Evolutionary conservation across 768 basidiomycete genomes (phyloP), one percentile per base, ranked within the genome.

Genomic region (Neoboletus brunneissimus): DNA sequence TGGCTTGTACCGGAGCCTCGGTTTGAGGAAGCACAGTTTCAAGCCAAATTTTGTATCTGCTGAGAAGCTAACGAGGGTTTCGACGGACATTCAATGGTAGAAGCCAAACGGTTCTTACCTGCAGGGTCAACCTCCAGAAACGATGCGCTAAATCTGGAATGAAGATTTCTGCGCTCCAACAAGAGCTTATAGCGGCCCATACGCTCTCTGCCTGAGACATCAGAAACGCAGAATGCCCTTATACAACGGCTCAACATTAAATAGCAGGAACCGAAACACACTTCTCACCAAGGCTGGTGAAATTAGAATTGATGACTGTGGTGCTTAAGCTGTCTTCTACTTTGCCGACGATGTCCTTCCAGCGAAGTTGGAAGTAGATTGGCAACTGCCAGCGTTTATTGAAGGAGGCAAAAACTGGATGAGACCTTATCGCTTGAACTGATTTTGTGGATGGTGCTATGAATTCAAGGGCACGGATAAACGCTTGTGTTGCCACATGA

Each of bases 291-390:
- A 74, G 75, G 25, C 72, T 67, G 20, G 71, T 44, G 11, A 34
- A 18, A 47, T 60, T 51, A 13, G 77, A 69, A 44, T 80, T 79
- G 23, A 86, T 66, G 42, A 72, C 72, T 23, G 75, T 71, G 20
- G 66, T 64, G 18, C 72, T 67, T 15, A 98, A 73, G 2, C 75
- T 72, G 13, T 87, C 86, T 73, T 99, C 97, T 16, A 97, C 73
- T 48, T 77, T 79, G 0, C 80, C 74, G 0, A 94, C 84, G 50
- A 96, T 90, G 66, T 97, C 96, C 72, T 97, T 97, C 93, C 95
- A 96, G 43, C 96, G 82, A 57, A 99, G 76, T 66, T 99, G 97
- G 70, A 96, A 98, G 69, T 98, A 98, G 10, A 98, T 89, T 1
- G 93, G 91, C 3, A 99, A 80, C 68, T 98, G 97, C 95, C 97